Base-by-base conservation (phyloP, 768 basidiomycete species). In the Boletus edulis region DNA sequence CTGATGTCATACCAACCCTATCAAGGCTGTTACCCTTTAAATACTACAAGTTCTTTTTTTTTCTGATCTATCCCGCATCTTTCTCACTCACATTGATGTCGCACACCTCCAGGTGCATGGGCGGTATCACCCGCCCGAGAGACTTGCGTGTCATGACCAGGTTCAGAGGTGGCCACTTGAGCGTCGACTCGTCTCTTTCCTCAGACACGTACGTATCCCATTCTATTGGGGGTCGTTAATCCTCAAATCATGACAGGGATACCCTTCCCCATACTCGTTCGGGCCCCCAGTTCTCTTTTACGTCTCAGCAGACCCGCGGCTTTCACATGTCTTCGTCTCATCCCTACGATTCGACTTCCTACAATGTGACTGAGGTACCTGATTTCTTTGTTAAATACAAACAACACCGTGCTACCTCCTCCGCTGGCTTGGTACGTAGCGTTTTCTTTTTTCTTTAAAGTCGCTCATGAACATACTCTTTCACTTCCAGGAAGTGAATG, bases 41-140 rank as follows among this genome's bases (percentile, higher is more conserved):
- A 42, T 43, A 44, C 27, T 5, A 14, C 35, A 1, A 14, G 1
- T 35, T 29, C 6, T 32, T 44, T 43, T 40, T 43, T 40, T 55
- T 20, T 46, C 46, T 40, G 37, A 35, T 35, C 47, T 17, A 2
- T 35, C 40, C 17, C 11, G 6, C 12, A 15, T 20, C 44, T 42
- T 46, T n/a, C 12, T 47, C 37, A 22, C 50, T 18, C 0, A 52
- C 51, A 3, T 29, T 5, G 9, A 71, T 67, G 67, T 12, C 45
- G 0, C 40, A 54, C 41, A 46, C 54, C 38, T 58, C 57, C 48
- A 80, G 79, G 15, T 73, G 66, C 49, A 67, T 72, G 63, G 67
- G 72, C 1, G 77, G 77, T 42, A 70, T 76, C 61, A 68, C 77
- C 5, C 70, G 73, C 34, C 75, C 77, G 0, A 59, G 52, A 10